Evolutionary conservation across 768 basidiomycete species (phyloP).

Genomic region (Lactarius trivialis): DNA sequence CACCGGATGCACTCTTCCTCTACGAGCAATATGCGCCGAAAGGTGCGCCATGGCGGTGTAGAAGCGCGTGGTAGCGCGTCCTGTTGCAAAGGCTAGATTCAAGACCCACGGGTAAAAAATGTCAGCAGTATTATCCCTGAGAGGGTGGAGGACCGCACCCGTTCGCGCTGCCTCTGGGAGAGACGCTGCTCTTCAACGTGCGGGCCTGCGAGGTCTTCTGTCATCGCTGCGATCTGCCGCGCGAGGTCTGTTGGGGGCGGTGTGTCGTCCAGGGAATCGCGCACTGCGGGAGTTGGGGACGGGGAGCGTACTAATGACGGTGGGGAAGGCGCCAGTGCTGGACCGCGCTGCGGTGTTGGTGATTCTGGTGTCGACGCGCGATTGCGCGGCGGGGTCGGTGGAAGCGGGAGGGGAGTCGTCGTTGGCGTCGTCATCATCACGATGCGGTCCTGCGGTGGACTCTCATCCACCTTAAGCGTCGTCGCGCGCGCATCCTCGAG

Average conservation of each 20-base stretch:
- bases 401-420: not conserved
- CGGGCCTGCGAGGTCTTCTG: constrained; percentile 4
- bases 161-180: not conserved
- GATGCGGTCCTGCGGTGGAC: not conserved
- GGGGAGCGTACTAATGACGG: not conserved
- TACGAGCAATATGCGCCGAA: constrained; percentile 14
- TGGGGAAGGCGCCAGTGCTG: not conserved
- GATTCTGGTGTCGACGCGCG: not conserved
- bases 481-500: constrained; percentile 15
- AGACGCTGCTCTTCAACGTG: constrained; percentile 11
- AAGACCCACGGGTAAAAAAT: not conserved
- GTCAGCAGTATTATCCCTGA: not conserved
- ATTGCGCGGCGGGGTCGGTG: not conserved
- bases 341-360: constrained; percentile 5
- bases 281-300: not conserved
- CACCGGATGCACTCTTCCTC: constrained; percentile 24
- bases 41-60: not conserved
- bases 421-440: not conserved
- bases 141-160: not conserved
- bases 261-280: not conserved
- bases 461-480: not conserved
- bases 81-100: not conserved
- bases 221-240: constrained; percentile 11
- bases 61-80: not conserved
- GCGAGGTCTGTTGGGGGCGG: constrained; percentile 1